Evolutionary conservation across 208 protist species (phyloP).

Genomic region (Crithidia bombi): DNA sequence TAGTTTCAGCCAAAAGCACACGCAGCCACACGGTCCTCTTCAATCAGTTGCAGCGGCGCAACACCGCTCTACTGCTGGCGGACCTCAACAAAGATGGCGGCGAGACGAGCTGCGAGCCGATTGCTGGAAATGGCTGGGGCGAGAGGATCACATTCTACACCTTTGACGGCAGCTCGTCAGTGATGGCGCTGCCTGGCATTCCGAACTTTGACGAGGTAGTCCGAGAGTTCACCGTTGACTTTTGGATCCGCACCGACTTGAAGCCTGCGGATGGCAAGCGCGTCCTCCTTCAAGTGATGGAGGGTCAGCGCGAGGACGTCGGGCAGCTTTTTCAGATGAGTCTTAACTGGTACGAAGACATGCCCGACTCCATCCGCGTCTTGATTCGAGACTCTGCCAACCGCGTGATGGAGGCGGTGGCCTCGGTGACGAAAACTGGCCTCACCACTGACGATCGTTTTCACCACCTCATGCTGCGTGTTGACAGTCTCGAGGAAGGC

Average conservation of each 20-base stretch:
- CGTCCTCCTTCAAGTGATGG: conserved; percentile 82
- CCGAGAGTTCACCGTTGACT: conserved; percentile 79
- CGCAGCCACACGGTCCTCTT: conserved; percentile 65
- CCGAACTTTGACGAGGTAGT: conserved; percentile 87
- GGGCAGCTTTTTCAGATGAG: conserved; percentile 85
- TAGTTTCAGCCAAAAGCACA: conserved; percentile 28
- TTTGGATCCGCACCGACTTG: conserved; percentile 85
- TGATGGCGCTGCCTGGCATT: conserved; percentile 85
- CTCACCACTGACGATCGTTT: conserved; percentile 43
- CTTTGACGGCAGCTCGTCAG: conserved; percentile 77
- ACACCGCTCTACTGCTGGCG: conserved; percentile 58
- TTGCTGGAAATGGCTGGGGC: conserved; percentile 88
- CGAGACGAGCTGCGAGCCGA: conserved; percentile 30
- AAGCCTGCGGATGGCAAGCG: conserved; percentile 49
- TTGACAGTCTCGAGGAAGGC: conserved; percentile 83
- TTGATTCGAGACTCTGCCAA: conserved; percentile 83
- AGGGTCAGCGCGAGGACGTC: conserved; percentile 76
- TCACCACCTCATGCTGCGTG: conserved; percentile 79
- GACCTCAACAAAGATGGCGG: conserved; percentile 35
- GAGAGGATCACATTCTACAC: conserved; percentile 49
- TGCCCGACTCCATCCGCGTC: conserved; percentile 68
- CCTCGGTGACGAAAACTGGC: conserved; percentile 38
- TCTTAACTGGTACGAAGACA: conserved; percentile 80
- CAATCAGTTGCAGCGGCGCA: conserved; percentile 54
- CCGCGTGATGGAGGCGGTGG: conserved; percentile 82